Evolutionary conservation across 495 filamentous ascomycete species (phyloP).

Genomic region (Neurospora tetraspora): DNA sequence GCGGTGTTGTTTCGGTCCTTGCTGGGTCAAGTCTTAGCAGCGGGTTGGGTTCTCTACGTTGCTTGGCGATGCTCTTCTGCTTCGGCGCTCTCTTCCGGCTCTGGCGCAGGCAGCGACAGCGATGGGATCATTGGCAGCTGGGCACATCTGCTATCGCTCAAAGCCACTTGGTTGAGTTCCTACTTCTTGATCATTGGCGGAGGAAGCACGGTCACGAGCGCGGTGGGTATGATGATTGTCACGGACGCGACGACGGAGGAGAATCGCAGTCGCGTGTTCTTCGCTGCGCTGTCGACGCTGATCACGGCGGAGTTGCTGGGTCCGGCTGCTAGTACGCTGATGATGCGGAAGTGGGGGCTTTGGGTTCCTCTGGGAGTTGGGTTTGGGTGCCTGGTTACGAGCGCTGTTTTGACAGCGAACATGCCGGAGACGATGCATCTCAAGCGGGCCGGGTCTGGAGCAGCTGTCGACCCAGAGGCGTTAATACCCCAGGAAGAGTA

Average conservation of each 20-base stretch:
- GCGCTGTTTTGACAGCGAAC: not conserved
- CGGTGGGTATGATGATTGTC: not conserved
- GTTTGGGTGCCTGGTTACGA: not conserved
- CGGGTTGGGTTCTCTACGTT: not conserved
- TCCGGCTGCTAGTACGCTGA: not conserved
- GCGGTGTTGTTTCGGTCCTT: not conserved
- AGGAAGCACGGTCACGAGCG: not conserved
- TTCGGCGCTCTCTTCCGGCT: not conserved
- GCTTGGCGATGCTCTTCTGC: not conserved
- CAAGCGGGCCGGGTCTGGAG: not conserved
- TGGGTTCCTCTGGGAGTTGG: not conserved
- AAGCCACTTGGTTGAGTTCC: not conserved
- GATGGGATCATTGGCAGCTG: not conserved
- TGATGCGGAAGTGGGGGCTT: not conserved
- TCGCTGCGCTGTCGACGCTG: not conserved
- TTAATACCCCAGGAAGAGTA: not conserved
- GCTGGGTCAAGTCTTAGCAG: not conserved
- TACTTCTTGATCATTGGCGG: not conserved
- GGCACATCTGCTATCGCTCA: not conserved
- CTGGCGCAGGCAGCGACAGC: not conserved
- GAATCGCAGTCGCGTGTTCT: not conserved
- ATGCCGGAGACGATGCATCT: not conserved
- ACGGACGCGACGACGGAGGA: not conserved
- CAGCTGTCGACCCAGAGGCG: not conserved
- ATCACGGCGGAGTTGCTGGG: not conserved